phyloP scores from a whole-genome alignment of 768 basidiomycete species.

The Trametes punicea region DNA sequence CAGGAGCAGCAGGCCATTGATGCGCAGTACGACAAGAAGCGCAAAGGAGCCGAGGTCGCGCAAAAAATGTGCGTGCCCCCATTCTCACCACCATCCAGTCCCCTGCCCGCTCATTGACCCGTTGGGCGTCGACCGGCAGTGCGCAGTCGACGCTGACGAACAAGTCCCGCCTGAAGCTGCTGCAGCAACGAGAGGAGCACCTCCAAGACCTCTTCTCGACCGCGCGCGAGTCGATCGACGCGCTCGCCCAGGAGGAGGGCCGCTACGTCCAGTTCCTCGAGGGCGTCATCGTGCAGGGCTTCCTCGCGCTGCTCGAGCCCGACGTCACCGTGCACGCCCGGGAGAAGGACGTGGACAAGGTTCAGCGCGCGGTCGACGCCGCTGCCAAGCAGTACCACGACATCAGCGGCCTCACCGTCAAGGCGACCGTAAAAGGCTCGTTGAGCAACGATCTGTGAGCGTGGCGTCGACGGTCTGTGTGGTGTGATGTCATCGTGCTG shows the following conservation, averaged over 20 bases:
- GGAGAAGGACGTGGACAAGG: conserved; percentile 58
- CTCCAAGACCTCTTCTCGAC: conserved; percentile 83
- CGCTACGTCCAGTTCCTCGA: conserved; percentile 83
- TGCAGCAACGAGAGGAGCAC: conserved; percentile 90
- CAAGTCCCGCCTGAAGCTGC: conserved; percentile 86
- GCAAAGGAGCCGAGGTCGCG: conserved; percentile 87
- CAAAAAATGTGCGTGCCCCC: conserved; percentile 82
- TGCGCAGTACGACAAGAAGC: conserved; percentile 91
- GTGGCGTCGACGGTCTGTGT: not conserved
- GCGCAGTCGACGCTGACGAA: conserved; percentile 96
- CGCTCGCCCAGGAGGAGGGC: conserved; percentile 59
- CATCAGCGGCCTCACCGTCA: conserved; percentile 67
- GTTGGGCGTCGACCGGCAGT: conserved; percentile 38
- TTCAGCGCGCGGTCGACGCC: conserved; percentile 57
- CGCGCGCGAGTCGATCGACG: conserved; percentile 59
- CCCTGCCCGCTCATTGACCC: too few relatives aligned
- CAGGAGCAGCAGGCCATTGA: conserved; percentile 96
- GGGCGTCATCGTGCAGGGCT: conserved; percentile 80
- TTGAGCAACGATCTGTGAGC: conserved; percentile 69
- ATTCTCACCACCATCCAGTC: not conserved
- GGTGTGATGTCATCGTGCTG: conserved; percentile 4
- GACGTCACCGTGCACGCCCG: conserved; percentile 64
- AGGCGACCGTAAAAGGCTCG: conserved; percentile 55
- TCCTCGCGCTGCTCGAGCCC: conserved; percentile 78
- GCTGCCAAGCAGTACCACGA: conserved; percentile 71